These are phyloP conservation scores for Termitomyces sp. DNA, from an alignment of 768 basidiomycete species.

Conservation along the genomic window DNA sequence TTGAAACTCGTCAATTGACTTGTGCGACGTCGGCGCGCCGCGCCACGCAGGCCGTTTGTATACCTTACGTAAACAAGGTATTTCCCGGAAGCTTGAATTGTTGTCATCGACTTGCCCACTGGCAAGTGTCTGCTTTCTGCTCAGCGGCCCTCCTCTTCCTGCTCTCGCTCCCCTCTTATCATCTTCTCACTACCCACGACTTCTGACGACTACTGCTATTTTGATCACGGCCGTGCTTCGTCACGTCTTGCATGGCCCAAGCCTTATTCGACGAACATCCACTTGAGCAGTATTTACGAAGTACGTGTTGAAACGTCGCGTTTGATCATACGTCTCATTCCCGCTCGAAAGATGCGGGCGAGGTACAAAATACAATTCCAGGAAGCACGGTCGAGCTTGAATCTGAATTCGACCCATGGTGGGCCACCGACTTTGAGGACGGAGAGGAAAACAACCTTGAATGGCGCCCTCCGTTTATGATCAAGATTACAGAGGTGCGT, in stretches of 20 bases:
- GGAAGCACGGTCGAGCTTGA: constrained; percentile 41
- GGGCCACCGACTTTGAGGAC: constrained; percentile 20
- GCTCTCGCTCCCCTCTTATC: not conserved
- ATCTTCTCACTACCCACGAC: constrained; percentile 8
- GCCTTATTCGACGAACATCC: constrained; percentile 75
- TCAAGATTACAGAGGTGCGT: constrained; percentile 37
- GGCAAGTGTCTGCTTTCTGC: not conserved
- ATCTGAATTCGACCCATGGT: constrained; percentile 31
- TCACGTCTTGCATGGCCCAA: constrained; percentile 55
- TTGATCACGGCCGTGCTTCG: not conserved
- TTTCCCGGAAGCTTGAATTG: not conserved
- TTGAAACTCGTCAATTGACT: not conserved
- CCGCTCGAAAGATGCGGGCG: constrained; percentile 48
- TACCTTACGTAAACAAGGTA: constrained; percentile 2
- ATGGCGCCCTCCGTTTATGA: constrained; percentile 32
- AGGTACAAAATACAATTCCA: constrained; percentile 51
- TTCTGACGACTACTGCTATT: constrained; percentile 11
- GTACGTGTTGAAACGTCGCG: constrained; percentile 28
- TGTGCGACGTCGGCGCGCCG: not conserved
- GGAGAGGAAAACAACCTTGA: constrained; percentile 19
- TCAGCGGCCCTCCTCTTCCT: not conserved
- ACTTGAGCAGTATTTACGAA: constrained; percentile 66
- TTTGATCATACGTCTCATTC: not conserved
- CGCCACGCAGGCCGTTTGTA: not conserved
- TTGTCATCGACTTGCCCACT: not conserved